Evolutionary conservation across 2,329 filamentous ascomycete genomes (phyloP).

Genomic region (Pseudodiploospora longispora): DNA sequence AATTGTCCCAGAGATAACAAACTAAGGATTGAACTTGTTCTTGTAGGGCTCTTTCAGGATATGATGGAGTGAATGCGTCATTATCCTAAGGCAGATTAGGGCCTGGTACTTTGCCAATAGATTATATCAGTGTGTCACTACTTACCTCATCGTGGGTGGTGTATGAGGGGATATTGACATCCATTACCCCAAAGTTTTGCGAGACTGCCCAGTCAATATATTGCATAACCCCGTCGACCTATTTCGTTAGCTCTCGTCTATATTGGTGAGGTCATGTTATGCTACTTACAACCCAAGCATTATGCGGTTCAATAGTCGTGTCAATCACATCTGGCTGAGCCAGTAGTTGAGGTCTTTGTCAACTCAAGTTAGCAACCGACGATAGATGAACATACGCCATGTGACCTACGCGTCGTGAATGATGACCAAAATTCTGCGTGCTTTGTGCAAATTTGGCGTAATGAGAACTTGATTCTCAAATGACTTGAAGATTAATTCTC

Average conservation of each 20-base stretch:
- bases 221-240: conserved; percentile 73
- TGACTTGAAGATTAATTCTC: conserved; percentile 61
- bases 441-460: conserved; percentile 60
- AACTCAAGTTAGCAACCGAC: conserved; percentile 8
- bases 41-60: conserved; percentile 41
- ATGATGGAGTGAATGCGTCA: conserved; percentile 37
- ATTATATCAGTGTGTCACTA: conserved; percentile 1
- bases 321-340: conserved; percentile 62
- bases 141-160: conserved; percentile 55
- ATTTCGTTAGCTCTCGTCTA: conserved; percentile 12
- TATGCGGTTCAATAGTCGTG: conserved; percentile 70
- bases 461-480: conserved; percentile 84
- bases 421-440: conserved; percentile 68
- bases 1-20: conserved; percentile 93
- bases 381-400: not conserved
- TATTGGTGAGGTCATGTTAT: not conserved
- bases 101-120: not conserved
- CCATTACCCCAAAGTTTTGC: conserved; percentile 77
- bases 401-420: conserved; percentile 77
- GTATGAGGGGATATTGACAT: conserved; percentile 81
- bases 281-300: conserved; percentile 72
- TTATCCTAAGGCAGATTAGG: conserved; percentile 29
- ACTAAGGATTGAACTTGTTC: conserved; percentile 64
- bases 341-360: conserved; percentile 54
- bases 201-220: conserved; percentile 78